Evolutionary conservation across 345 rosid species (phyloP), one percentile per base, ranked within the genome.

Genomic region (Balakata baccata): DNA sequence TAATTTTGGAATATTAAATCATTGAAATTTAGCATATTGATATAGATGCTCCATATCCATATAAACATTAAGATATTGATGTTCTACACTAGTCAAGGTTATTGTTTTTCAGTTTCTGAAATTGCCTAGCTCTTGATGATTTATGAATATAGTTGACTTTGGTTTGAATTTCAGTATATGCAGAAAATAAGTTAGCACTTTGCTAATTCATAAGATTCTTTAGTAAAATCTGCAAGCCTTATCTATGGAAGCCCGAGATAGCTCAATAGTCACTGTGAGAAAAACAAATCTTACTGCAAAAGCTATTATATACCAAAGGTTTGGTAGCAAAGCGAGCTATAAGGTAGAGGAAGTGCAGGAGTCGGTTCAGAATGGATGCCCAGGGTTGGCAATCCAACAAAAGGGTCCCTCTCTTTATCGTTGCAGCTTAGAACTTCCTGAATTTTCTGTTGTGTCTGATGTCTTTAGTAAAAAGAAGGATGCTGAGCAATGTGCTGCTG

Each of bases 401-500:
- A 94, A 90, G 78, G 89, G 94, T 13, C 97, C 98, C 25, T 81
- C 87, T 58, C 89, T 85, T 66, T 94, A 82, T 79, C 88, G 91
- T 12, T 92, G 98, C 85, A 80, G 71, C 74, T 87, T 94, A 85
- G 84, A 92, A 77, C 94, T 94, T 70, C 98, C 98, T 1, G 94
- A 90, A 3, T 72, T 87, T 52, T 75, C 82, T 70, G 87, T 94
- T 66, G 82, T 86, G 23, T 89, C 98, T 0, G 89, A 69, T 23
- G 81, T 79, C 7, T 92, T 79, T 60, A 86, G 76, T 79, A 94
- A 85, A 83, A 94, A 94, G 84, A 92, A 94, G 80, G 98, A 94
- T 22, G 91, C 98, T 0, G 98, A 94, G 83, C 98, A 89, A 72
- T 86, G 87, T 83, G 98, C 98, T 77, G 98, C 98, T 59, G 87